Evolutionary conservation across 2,329 filamentous ascomycete genomes (phyloP), one percentile per base, ranked within the genome.

Genomic region (Helicocarpus griseus): DNA sequence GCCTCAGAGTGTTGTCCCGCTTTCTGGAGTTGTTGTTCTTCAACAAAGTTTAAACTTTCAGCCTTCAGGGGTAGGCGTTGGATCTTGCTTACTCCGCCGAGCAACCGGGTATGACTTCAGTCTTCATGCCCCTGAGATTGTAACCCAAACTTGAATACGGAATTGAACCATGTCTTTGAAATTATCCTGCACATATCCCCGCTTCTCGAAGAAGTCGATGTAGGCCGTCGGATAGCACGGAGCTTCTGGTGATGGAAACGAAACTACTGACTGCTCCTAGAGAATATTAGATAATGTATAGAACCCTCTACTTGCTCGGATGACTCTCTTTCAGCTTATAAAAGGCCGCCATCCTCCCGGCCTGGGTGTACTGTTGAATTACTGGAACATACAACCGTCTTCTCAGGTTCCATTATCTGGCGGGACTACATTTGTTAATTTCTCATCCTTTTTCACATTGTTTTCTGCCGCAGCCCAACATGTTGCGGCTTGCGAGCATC

Each of bases 401-500:
- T 28, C 22, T 17, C 21, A 41, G 1, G 5, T n/a, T n/a, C 22
- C 39, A 28, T 26, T 41, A 2, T 14, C 7, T 19, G 26, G 41
- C 24, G n/a, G 41, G n/a, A n/a, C n/a, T 29, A 31, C 11, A 29
- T 29, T 9, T n/a, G 26, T 21, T 29, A 6, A 7, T 13, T 47
- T 11, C 5, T 36, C 31, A n/a, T 22, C 21, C 31, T 21, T 29
- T 17, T 24, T 21, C 13, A 19, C 21, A 40, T 8, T 44, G 17
- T 5, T 17, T 46, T 21, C 28, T n/a, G 24, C 17, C 13, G 19
- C 28, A 45, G 19, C 51, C 53, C 29, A 57, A 7, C n/a, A 52
- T 52, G 50, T 33, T 33, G 24, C 44, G 36, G 13, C 24, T 52
- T 14, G 13, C 17, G 26, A 44, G 36, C 50, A 52, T 52, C 19